A percentile compares a stretch with the other conserved stretches of the same genome.
These are phyloP conservation scores for Rhizomucor miehei DNA, from an alignment of 371 early-diverging fungal genomes.

Conservation along the genomic window DNA sequence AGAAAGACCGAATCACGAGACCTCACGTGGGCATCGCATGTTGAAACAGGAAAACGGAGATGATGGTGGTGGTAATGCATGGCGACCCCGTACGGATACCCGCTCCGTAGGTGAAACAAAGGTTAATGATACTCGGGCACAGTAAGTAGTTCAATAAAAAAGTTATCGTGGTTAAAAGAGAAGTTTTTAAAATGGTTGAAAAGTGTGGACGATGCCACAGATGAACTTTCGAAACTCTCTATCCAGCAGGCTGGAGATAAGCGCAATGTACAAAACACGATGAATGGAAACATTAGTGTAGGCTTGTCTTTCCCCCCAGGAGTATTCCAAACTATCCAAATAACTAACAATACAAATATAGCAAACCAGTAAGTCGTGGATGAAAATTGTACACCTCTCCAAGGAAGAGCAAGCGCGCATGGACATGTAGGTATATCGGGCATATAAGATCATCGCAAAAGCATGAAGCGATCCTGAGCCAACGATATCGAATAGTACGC, in stretches of 20 bases:
- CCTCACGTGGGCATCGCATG: conserved; percentile 7
- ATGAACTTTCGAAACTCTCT: too few species aligned
- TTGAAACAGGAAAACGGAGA: neutral
- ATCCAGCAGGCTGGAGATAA: too few species aligned
- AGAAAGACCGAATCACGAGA: conserved; percentile 23
- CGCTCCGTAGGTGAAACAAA: neutral
- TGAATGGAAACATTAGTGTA: conserved; percentile 10
- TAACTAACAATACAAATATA: conserved; percentile 3
- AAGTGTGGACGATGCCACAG: too few species aligned
- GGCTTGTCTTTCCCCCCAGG: too few species aligned
- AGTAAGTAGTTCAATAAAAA: too few species aligned
- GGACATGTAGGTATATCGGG: conserved; percentile 27
- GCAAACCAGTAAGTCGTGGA: conserved; percentile 54
- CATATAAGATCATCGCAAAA: neutral
- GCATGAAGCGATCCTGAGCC: neutral
- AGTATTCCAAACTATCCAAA: too few species aligned
- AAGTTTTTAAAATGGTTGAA: too few species aligned
- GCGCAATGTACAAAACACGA: neutral
- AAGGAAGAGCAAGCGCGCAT: conserved; percentile 61
- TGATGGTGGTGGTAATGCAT: neutral
- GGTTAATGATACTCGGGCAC: neutral
- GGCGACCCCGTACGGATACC: neutral
- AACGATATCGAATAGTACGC: neutral
- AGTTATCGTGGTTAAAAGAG: too few species aligned
- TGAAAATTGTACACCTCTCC: conserved; percentile 63